Evolutionary conservation across 2,329 filamentous ascomycete species (phyloP).

Genomic region (Xylaria sp.): DNA sequence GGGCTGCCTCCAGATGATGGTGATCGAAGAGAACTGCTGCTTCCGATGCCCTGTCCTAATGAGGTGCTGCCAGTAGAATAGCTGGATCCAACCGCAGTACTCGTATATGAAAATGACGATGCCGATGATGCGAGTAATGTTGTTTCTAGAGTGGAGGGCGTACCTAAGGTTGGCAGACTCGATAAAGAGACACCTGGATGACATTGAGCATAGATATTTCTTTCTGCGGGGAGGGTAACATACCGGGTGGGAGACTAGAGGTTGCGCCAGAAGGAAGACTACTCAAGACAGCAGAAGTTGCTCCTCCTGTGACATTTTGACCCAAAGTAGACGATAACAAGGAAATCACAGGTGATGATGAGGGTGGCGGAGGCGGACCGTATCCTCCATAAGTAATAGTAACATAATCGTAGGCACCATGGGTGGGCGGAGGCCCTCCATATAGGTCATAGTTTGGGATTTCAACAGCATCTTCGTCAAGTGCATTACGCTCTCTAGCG

Average conservation of each 20-base stretch:
- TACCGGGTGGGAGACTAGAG: neutral
- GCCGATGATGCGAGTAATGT: neutral
- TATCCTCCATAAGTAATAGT: conserved; percentile 39
- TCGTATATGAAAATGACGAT: neutral
- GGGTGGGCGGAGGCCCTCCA: conserved; percentile 31
- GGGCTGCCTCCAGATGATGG: conserved; percentile 5
- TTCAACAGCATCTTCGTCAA: conserved; percentile 11
- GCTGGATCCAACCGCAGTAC: neutral
- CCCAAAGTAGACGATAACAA: conserved; percentile 21
- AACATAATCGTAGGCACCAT: conserved; percentile 35
- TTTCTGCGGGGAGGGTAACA: neutral
- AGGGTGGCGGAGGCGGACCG: conserved; percentile 35
- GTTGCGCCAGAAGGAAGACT: neutral
- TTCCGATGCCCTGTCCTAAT: conserved; percentile 13
- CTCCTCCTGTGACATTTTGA: conserved; percentile 18
- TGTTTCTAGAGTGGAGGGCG: neutral
- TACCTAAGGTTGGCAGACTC: neutral
- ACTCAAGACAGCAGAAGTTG: conserved; percentile 4
- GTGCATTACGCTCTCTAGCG: conserved; percentile 11
- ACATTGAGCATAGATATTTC: neutral
- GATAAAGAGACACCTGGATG: conserved; percentile 7
- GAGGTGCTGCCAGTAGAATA: conserved; percentile 11
- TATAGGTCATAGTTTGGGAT: conserved; percentile 32
- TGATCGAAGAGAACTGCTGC: conserved; percentile 3
- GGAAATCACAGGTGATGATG: conserved; percentile 22